Percentiles rank a stretch among this genome's conserved stretches.
Conservation (phyloP, 495 filamentous ascomycete species). For the Neurospora tetrasperma region DNA sequence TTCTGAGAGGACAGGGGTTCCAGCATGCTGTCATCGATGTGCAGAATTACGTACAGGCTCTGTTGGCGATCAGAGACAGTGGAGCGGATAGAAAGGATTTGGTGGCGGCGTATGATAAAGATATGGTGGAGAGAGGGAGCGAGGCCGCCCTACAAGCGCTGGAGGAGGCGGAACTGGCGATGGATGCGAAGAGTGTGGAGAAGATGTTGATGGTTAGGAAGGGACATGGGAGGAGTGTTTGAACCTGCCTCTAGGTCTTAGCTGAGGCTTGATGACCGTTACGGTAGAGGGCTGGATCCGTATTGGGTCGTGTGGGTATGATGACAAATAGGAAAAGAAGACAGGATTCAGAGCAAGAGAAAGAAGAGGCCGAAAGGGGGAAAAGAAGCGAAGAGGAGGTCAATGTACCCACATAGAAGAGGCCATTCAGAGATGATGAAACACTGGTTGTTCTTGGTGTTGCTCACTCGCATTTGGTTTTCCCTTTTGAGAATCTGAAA, state of each 20-base stretch:
- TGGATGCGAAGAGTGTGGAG: constrained; percentile 9
- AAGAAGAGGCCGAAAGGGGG: neutral
- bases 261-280: neutral
- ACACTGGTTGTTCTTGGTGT: neutral
- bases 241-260: too few species aligned
- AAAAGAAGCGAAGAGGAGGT: neutral
- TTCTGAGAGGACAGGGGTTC: constrained; percentile 44
- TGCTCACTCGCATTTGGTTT: neutral
- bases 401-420: neutral
- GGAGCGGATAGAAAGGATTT: constrained; percentile 12
- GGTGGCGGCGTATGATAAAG: constrained; percentile 33
- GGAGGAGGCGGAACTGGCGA: constrained; percentile 12
- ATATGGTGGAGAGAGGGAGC: constrained; percentile 38
- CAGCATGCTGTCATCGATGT: constrained; percentile 41
- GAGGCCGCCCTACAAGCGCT: constrained; percentile 30
- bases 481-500: neutral
- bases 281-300: neutral
- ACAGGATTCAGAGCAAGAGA: neutral
- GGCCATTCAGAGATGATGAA: neutral
- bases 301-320: neutral
- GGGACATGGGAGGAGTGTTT: constrained; percentile 9
- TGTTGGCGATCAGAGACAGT: constrained; percentile 17
- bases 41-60: constrained; percentile 26
- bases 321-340: neutral
- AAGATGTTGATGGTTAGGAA: constrained; percentile 16